These are phyloP conservation scores for Dactylis glomerata DNA, from an alignment of 176 grass and related monocot genomes.

Conservation along the genomic window DNA sequence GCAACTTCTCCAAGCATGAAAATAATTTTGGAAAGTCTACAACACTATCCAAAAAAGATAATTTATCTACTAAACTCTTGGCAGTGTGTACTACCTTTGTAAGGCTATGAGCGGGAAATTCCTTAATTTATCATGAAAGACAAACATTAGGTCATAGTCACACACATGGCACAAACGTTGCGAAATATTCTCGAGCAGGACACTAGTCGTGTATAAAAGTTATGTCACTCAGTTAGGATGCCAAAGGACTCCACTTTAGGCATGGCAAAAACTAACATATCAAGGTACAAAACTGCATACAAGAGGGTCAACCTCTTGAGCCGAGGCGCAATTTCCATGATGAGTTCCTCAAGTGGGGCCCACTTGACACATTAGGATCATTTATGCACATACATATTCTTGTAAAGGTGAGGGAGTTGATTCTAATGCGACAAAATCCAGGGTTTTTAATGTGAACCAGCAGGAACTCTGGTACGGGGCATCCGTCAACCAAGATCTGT, in stretches of 20 bases:
- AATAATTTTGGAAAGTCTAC: no score
- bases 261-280: not conserved
- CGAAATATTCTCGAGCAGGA: not conserved
- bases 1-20: no score
- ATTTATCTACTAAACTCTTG: not conserved
- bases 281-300: accelerated
- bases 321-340: not conserved
- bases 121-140: not conserved
- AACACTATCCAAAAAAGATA: no score
- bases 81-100: not conserved
- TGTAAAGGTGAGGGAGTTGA: not conserved
- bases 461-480: not conserved
- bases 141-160: not conserved
- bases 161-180: no score
- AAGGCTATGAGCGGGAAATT: not conserved
- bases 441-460: not conserved
- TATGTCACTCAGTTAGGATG: not conserved
- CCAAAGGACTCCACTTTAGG: not conserved
- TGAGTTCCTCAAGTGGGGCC: not conserved
- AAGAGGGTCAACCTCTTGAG: not conserved
- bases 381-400: not conserved
- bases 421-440: not conserved
- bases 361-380: not conserved
- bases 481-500: not conserved
- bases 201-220: not conserved